Conservation (phyloP, 2,329 filamentous ascomycete species). For the Diaporthe ilicicola region DNA sequence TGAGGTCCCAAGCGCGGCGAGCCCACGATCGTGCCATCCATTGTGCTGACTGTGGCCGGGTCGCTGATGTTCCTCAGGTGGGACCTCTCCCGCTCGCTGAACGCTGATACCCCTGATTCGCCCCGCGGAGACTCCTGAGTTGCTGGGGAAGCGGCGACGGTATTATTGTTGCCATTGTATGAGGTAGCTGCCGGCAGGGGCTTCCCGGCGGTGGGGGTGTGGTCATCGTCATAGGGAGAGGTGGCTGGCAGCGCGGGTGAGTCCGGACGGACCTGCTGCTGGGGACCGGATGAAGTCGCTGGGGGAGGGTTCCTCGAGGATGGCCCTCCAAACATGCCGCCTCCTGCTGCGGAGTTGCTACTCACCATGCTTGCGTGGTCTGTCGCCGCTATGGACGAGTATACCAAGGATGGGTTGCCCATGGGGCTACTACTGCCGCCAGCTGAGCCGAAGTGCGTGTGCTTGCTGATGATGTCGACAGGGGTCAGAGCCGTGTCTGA, state of each 20-base stretch:
- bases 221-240: slow-evolving; percentile 35
- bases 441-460: slow-evolving; percentile 42
- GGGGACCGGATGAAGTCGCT: background rate
- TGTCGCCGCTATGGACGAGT: slow-evolving; percentile 39
- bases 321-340: slow-evolving; percentile 17
- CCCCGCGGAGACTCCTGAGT: slow-evolving; percentile 35
- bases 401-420: slow-evolving; percentile 42
- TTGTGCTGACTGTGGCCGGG: slow-evolving; percentile 47
- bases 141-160: slow-evolving; percentile 28
- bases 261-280: slow-evolving; percentile 14
- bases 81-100: slow-evolving; percentile 50
- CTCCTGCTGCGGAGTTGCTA: slow-evolving; percentile 35
- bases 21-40: slow-evolving; percentile 30
- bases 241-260: slow-evolving; percentile 29
- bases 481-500: slow-evolving; percentile 52
- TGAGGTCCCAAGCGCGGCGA: slow-evolving; percentile 21
- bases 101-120: slow-evolving; percentile 50
- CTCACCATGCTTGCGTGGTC: slow-evolving; percentile 45
- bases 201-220: slow-evolving; percentile 33
- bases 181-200: slow-evolving; percentile 30
- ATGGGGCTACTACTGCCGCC: slow-evolving; percentile 37
- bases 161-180: slow-evolving; percentile 20
- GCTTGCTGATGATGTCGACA: slow-evolving; percentile 49
- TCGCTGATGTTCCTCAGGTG: slow-evolving; percentile 54
- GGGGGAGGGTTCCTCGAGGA: slow-evolving; percentile 26